Base-by-base conservation (phyloP, 2,329 filamentous ascomycete species). In the Xylariaceae sp. region DNA sequence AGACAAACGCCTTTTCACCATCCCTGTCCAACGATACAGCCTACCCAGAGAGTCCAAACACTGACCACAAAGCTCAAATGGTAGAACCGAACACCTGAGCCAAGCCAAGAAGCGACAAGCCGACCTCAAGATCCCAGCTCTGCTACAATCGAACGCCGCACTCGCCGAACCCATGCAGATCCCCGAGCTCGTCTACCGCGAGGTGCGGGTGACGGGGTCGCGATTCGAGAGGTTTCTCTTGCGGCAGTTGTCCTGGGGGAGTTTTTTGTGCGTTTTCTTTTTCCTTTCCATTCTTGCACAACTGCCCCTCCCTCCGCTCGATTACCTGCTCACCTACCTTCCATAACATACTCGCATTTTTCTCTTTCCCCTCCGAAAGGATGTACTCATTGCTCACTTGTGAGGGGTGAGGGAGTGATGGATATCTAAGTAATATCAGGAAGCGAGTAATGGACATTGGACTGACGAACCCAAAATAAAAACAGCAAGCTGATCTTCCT, bases 161-260 rank as follows among this genome's bases (percentile, higher is more conserved):
- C 74, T 82, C 28, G 77, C 82, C 21, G 79, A 84, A 64, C 79
- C 86, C 0, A 69, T 87, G 39, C 79, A 86, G 61, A 88, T 94
- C 48, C 79, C 85, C 0, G 86, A 85, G 0, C 74, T 91, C 21
- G 70, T 71, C 1, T 91, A 92, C 67, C 75, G 79, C 40, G 77
- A 88, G 53, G 86, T 94, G 75, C 90, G 87, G 68, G 82, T 96
- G 64, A 92, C 91, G 16, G 91, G 91, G 21, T 80, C 80, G 9
- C 79, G 82, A 1, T 92, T 94, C 67, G 88, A 92, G 68, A 78
- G 80, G 39, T 82, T 86, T 63, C 79, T 95, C 31, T 71, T 93
- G 26, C 83, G 82, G 69, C 84, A 87, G 66, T 76, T 96, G 16
- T 82, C 86, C 12, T 92, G 87, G 85, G 79, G 78, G 73, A 84